Evolutionary conservation across 768 basidiomycete species (phyloP).

Genomic region (Rhizopogon salebrosus): DNA sequence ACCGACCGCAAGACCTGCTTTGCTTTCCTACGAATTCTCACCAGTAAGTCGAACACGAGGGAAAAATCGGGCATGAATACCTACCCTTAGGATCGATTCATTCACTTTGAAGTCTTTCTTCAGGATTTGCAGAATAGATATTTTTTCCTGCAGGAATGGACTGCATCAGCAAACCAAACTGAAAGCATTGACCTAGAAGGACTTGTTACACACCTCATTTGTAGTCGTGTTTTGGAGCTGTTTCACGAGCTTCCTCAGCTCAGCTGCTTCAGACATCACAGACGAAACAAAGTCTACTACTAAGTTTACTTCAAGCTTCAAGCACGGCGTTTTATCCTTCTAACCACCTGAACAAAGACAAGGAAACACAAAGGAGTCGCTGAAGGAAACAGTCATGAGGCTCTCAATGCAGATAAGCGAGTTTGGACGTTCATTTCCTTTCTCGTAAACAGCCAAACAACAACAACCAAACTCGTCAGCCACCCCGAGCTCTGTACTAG

Average conservation of each 20-base stretch:
- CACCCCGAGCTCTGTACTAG: background rate
- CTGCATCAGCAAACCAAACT: slow-evolving; percentile 25
- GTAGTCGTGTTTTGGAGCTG: slow-evolving; percentile 61
- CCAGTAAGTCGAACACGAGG: background rate
- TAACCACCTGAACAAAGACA: background rate
- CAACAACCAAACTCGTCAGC: slow-evolving; percentile 8
- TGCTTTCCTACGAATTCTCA: slow-evolving; percentile 64
- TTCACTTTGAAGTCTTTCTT: slow-evolving; percentile 67
- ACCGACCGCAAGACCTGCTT: slow-evolving; percentile 86
- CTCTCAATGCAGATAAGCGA: background rate
- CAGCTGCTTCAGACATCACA: slow-evolving; percentile 36
- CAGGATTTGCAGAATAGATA: slow-evolving; percentile 53
- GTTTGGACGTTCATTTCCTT: background rate
- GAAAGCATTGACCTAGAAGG: slow-evolving; percentile 33
- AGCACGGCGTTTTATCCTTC: slow-evolving; percentile 1
- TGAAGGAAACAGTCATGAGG: background rate
- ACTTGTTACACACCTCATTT: slow-evolving; percentile 46
- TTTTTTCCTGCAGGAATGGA: slow-evolving; percentile 46
- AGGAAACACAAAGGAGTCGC: background rate
- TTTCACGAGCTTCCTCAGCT: slow-evolving; percentile 79
- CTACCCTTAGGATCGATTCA: slow-evolving; percentile 69
- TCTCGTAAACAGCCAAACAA: slow-evolving; percentile 15
- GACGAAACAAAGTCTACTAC: slow-evolving; percentile 10
- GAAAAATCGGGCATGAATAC: slow-evolving; percentile 26
- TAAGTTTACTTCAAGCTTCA: slow-evolving; percentile 5